These are phyloP conservation scores for Rhodotorula taiwanensis DNA, from an alignment of 768 basidiomycete genomes.

Conservation along the genomic window DNA sequence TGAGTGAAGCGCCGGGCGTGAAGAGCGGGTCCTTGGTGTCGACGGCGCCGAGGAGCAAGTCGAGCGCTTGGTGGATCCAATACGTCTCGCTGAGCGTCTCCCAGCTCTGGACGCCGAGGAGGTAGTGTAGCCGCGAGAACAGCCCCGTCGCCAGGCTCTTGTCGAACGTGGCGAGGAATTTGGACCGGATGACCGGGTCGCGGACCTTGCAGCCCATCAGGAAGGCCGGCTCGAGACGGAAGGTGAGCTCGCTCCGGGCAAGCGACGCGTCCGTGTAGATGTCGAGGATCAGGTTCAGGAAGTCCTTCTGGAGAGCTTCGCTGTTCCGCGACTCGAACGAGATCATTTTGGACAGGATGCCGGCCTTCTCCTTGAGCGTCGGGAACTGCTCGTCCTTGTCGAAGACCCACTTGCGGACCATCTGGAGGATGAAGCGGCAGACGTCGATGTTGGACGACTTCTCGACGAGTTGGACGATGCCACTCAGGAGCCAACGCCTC, in stretches of 20 bases:
- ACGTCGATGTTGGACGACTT: slow-evolving; percentile 74
- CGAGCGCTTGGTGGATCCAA: slow-evolving; percentile 87
- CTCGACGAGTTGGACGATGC: slow-evolving; percentile 73
- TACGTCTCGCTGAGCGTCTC: slow-evolving; percentile 83
- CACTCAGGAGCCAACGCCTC: slow-evolving; percentile 68
- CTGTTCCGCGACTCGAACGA: slow-evolving; percentile 58
- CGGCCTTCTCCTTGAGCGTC: slow-evolving; percentile 91
- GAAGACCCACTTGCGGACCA: slow-evolving; percentile 84
- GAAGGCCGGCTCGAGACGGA: slow-evolving; percentile 86
- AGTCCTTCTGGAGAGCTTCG: slow-evolving; percentile 71
- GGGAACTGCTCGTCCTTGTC: slow-evolving; percentile 72
- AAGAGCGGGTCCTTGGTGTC: slow-evolving; percentile 45
- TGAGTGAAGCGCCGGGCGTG: slow-evolving; percentile 39
- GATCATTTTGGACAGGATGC: slow-evolving; percentile 77
- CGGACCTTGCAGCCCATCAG: slow-evolving; percentile 80
- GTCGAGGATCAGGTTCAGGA: slow-evolving; percentile 81
- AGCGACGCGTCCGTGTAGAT: slow-evolving; percentile 83
- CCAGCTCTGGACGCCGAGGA: slow-evolving; percentile 91
- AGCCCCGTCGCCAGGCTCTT: slow-evolving; percentile 77
- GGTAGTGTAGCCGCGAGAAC: slow-evolving; percentile 73
- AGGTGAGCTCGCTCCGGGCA: slow-evolving; percentile 86
- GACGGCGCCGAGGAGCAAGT: slow-evolving; percentile 74
- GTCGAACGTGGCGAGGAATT: slow-evolving; percentile 85
- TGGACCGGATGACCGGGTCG: slow-evolving; percentile 67
- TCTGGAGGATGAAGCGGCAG: slow-evolving; percentile 75